Percentiles rank a stretch among this genome's conserved stretches.
phyloP scores from a whole-genome alignment of 371 early-diverging fungal genomes.

The Mucor circinelloides region DNA sequence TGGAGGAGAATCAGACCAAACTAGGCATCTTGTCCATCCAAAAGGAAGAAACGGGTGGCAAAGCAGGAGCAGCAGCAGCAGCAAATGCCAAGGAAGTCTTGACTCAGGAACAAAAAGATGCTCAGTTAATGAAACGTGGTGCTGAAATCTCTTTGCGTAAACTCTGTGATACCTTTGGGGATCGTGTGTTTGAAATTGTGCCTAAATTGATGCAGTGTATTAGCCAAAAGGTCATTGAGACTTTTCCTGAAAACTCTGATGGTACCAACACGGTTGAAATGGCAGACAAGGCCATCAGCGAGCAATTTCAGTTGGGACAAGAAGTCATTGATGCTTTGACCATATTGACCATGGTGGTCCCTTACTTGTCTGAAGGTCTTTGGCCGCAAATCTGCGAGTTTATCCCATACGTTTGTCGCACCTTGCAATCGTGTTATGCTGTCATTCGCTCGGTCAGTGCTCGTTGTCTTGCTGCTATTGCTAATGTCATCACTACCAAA shows the following conservation, averaged over 20 bases:
- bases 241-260: conserved; percentile 26
- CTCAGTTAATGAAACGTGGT: conserved; percentile 78
- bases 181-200: conserved; percentile 64
- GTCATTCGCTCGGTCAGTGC: conserved; percentile 85
- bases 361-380: conserved; percentile 60
- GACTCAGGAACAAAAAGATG: conserved; percentile 49
- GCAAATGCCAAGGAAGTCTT: conserved; percentile 36
- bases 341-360: conserved; percentile 69
- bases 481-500: conserved; percentile 64
- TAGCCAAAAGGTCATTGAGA: conserved; percentile 46
- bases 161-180: conserved; percentile 76
- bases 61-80: conserved; percentile 7
- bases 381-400: conserved; percentile 53
- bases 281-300: conserved; percentile 35
- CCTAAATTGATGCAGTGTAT: conserved; percentile 86
- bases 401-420: conserved; percentile 65
- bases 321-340: conserved; percentile 81
- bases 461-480: conserved; percentile 75
- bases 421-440: conserved; percentile 72
- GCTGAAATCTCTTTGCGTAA: conserved; percentile 74
- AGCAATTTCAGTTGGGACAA: conserved; percentile 56
- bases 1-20: conserved; percentile 56
- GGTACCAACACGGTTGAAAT: conserved; percentile 13
- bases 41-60: conserved; percentile 35
- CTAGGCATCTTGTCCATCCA: conserved; percentile 72